These are phyloP conservation scores for Oryza glumipatula DNA, from an alignment of 176 grass and related monocot genomes.

Conservation along the genomic window DNA sequence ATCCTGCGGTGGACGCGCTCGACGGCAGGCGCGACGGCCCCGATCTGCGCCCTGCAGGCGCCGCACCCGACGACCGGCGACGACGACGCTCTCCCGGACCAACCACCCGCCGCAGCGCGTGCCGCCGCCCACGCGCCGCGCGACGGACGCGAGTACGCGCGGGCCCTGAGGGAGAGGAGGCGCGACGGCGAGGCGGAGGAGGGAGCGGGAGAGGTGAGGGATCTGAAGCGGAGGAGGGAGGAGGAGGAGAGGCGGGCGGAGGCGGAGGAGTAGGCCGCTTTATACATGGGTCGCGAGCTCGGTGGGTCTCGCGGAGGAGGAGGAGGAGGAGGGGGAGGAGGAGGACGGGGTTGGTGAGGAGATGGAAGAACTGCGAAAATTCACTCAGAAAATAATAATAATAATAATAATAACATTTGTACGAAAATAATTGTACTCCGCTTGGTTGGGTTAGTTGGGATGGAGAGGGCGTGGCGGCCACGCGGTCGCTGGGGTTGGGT, in stretches of 20 bases:
- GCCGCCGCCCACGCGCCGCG: constrained; percentile 15
- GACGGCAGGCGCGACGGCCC: constrained; percentile 40
- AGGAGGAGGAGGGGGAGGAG: neutral
- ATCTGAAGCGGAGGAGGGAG: constrained; percentile 57
- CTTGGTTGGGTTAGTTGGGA: neutral
- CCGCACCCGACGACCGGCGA: neutral
- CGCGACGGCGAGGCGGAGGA: constrained; percentile 21
- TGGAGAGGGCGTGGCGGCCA: constrained; percentile 12
- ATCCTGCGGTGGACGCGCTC: constrained; percentile 68
- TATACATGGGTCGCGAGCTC: constrained; percentile 56
- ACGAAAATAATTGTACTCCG: no score
- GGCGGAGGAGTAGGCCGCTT: constrained; percentile 36
- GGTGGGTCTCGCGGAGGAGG: constrained; percentile 16
- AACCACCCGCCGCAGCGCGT: neutral
- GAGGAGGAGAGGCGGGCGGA: constrained; percentile 59
- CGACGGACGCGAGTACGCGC: constrained; percentile 31
- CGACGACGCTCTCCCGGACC: neutral
- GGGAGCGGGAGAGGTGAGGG: constrained; percentile 20
- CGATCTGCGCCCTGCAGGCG: constrained; percentile 51
- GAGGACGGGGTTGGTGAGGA: neutral
- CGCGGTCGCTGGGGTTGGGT: neutral
- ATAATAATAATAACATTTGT: neutral
- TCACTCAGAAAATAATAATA: neutral
- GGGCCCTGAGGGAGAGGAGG: constrained; percentile 20
- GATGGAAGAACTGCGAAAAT: neutral